Percentiles rank a stretch among this genome's conserved stretches.
Conservation (phyloP, 2,329 filamentous ascomycete species). For the Colletotrichum zoysiae region DNA sequence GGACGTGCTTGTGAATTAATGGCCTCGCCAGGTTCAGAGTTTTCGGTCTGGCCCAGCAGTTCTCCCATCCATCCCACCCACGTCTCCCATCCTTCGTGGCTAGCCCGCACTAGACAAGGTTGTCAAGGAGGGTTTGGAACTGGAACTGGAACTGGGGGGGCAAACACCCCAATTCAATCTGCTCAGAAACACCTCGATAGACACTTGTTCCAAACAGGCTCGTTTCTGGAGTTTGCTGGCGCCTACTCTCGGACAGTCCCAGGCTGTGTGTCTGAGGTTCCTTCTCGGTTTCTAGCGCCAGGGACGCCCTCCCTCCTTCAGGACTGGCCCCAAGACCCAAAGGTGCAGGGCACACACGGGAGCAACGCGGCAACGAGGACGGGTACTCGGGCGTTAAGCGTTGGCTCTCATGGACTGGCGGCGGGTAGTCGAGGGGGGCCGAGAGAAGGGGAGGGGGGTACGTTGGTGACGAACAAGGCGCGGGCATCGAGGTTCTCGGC, state of each 20-base stretch:
- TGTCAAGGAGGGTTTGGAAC: constrained; percentile 13
- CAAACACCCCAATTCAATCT: constrained; percentile 4
- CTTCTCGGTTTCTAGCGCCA: constrained; percentile 35
- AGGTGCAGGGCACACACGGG: constrained; percentile 11
- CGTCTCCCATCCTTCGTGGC: constrained; percentile 25
- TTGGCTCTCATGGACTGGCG: constrained; percentile 26
- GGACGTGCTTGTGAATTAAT: constrained; percentile 28
- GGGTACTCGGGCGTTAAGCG: constrained; percentile 33
- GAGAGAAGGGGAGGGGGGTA: not conserved
- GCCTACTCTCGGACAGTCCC: constrained; percentile 17
- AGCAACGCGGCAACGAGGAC: constrained; percentile 28
- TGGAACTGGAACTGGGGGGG: constrained; percentile 33
- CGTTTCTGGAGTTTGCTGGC: constrained; percentile 7
- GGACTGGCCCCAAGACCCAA: not conserved
- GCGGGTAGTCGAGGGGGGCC: constrained; percentile 29
- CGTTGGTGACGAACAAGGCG: not conserved
- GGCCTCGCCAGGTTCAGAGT: constrained; percentile 36
- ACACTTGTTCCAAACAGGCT: constrained; percentile 12
- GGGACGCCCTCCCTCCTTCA: constrained; percentile 10
- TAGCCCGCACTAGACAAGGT: constrained; percentile 11
- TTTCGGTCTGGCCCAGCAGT: constrained; percentile 37
- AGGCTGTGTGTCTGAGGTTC: constrained; percentile 31
- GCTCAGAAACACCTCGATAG: constrained; percentile 18
- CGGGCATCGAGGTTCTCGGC: constrained; percentile 7
- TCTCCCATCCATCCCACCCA: constrained; percentile 15